Percentiles rank a stretch among this genome's conserved stretches.
These are phyloP conservation scores for Pythium rhizo-oryzae DNA, from an alignment of 352 stramenopile genomes.

Conservation along the genomic window DNA sequence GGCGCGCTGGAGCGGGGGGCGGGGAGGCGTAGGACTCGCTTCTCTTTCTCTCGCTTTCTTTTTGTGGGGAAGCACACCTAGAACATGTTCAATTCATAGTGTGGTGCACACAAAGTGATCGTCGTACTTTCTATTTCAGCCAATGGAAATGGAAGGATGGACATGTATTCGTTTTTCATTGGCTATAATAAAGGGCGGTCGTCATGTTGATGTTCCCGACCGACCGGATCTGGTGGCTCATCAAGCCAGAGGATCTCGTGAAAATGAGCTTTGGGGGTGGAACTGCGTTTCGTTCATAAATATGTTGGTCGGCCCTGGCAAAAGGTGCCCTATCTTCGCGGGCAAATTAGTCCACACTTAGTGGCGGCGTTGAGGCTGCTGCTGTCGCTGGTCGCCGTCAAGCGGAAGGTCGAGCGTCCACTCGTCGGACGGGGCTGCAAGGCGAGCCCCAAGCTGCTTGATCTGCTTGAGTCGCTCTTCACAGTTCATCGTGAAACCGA, in stretches of 20 bases:
- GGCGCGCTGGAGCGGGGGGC: no score
- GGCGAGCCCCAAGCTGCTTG: slow-evolving; percentile 73
- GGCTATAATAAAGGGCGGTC: slow-evolving; percentile 9
- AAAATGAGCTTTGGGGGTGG: not conserved
- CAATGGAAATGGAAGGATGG: slow-evolving; percentile 16
- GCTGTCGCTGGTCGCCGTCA: not conserved
- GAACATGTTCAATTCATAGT: slow-evolving; percentile 31
- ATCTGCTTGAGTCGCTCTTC: slow-evolving; percentile 89
- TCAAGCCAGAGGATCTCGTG: not conserved
- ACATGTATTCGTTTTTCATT: slow-evolving; percentile 3
- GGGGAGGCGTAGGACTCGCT: slow-evolving; percentile 11
- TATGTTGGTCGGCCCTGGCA: not conserved
- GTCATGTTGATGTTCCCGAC: slow-evolving; percentile 28
- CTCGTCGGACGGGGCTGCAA: slow-evolving; percentile 45
- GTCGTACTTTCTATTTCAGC: slow-evolving; percentile 10
- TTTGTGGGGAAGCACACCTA: not conserved
- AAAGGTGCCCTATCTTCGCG: not conserved
- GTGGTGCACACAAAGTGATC: slow-evolving; percentile 20
- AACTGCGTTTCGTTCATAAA: slow-evolving; percentile 16
- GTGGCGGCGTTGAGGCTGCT: not conserved
- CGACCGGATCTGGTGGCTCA: not conserved
- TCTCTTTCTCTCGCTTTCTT: not conserved
- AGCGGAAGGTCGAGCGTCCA: slow-evolving; percentile 34
- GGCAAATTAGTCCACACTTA: not conserved
- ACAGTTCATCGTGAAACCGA: slow-evolving; percentile 80